Evolutionary conservation across 2,329 filamentous ascomycete genomes (phyloP), one percentile per base, ranked within the genome.

Genomic region (Microdochium trichocladiopsis): DNA sequence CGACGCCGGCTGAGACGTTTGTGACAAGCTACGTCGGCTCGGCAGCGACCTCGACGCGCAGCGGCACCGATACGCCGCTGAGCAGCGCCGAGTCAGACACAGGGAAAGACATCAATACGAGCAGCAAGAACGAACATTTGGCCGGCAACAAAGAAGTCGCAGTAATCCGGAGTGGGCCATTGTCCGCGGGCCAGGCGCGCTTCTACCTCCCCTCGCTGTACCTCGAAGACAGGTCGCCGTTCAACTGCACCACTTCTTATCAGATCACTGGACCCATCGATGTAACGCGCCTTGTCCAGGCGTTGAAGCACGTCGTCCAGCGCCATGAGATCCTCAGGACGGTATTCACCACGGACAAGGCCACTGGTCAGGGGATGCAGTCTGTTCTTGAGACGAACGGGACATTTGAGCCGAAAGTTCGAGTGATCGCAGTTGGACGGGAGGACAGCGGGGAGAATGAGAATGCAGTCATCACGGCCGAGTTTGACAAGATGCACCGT

Each of bases 121-220:
- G n/a, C 14, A 22, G 51, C 33, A 48, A n/a, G 18, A 37, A 31
- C 18, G 47, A 43, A 45, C 14, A 43, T 16, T 21, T 21, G 24
- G 24, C 47, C 12, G 10, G 18, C 24, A 10, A 45, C n/a, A n/a
- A 8, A 18, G 36, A 41, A 18, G 9, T 18, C 11, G 36, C n/a
- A 6, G 21, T 50, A 5, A 5, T 48, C 22, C 10, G 25, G 18
- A 53, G 31, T 22, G 58, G 53, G 55, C 58, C 41, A 9, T 63
- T 71, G 57, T 68, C 69, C 6, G 60, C 62, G 23, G 60, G 56
- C 10, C 68, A 71, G 54, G 59, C 63, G 2, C 58, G 66, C 2
- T 66, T 70, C 49, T 71, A 63, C 62, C 62, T 65, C 49, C 50
- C 63, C 1, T 33, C 41, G 2, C 48, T 53, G 5, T 60, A 52